Conservation (phyloP, 352 stramenopile genomes). For the Pythium graminicola region DNA sequence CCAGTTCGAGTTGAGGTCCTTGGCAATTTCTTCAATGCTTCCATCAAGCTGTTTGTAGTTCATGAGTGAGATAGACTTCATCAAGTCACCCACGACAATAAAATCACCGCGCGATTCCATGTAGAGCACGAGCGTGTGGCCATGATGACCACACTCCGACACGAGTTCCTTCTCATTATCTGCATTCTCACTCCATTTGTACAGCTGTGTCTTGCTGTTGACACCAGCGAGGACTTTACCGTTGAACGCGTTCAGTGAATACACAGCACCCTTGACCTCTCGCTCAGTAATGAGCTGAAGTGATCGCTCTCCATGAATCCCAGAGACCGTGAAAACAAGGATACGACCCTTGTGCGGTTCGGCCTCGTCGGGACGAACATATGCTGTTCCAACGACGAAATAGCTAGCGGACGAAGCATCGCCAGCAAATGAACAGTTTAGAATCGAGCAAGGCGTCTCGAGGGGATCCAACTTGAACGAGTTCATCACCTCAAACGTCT, state of each 20-base stretch:
- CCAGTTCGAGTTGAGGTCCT: conserved; percentile 96
- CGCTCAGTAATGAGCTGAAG: conserved; percentile 89
- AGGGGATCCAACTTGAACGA: conserved; percentile 85
- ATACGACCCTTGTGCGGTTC: conserved; percentile 95
- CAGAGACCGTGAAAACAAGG: conserved; percentile 87
- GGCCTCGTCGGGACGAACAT: conserved; percentile 92
- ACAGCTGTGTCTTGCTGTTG: conserved; percentile 94
- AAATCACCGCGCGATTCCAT: conserved; percentile 93
- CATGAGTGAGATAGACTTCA: conserved; percentile 95
- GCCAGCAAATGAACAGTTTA: conserved; percentile 71
- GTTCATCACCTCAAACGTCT: conserved; percentile 92
- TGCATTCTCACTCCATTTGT: conserved; percentile 86
- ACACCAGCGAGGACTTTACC: conserved; percentile 91
- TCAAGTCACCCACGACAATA: conserved; percentile 95
- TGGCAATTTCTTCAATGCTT: conserved; percentile 93
- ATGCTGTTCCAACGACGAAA: conserved; percentile 86
- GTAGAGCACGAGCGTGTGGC: conserved; percentile 94
- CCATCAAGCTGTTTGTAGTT: conserved; percentile 91
- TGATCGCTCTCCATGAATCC: conserved; percentile 76
- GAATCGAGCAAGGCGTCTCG: conserved; percentile 82
- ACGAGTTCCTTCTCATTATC: conserved; percentile 89
- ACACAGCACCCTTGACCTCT: conserved; percentile 93
- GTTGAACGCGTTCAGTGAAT: conserved; percentile 93
- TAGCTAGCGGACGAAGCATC: conserved; percentile 72
- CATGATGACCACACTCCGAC: conserved; percentile 92